phyloP scores from a whole-genome alignment of 352 stramenopile species.

The Globisporangium middletonii region DNA sequence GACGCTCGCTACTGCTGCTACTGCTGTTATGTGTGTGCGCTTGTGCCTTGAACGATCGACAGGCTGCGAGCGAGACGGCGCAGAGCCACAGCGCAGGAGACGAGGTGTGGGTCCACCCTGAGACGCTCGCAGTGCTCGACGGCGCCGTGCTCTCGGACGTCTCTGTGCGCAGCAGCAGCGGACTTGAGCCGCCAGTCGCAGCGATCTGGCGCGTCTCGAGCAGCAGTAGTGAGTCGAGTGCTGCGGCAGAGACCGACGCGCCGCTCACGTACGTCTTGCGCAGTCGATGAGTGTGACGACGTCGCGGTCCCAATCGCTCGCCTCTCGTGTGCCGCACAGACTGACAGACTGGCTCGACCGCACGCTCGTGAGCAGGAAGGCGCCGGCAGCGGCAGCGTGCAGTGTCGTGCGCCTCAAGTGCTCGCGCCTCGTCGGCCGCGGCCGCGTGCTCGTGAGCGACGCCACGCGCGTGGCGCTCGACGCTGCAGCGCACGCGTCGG shows the following conservation, averaged over 20 bases:
- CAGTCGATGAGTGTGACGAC: too few species aligned
- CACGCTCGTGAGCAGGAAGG: conserved; percentile 3
- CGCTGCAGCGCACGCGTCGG: conserved; percentile 9
- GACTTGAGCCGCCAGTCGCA: conserved; percentile 33
- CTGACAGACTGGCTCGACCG: not conserved
- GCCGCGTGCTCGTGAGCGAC: conserved; percentile 32
- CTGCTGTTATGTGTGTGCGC: not conserved
- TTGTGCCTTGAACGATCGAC: not conserved
- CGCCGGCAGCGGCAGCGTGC: conserved; percentile 10
- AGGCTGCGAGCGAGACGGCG: not conserved
- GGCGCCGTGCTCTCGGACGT: conserved; percentile 32
- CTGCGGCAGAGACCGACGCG: not conserved
- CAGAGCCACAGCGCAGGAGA: conserved; percentile 28
- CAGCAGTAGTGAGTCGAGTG: not conserved
- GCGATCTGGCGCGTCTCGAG: conserved; percentile 26
- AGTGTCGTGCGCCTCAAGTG: conserved; percentile 39
- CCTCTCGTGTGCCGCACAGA: too few species aligned
- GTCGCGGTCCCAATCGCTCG: too few species aligned
- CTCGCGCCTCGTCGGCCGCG: conserved; percentile 23
- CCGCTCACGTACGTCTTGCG: not conserved
- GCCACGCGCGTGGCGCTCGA: conserved; percentile 15
- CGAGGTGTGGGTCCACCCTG: conserved; percentile 65
- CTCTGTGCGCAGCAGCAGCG: conserved; percentile 10
- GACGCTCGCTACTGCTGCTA: not conserved
- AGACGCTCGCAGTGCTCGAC: conserved; percentile 53